Evolutionary conservation across 805 yeast genomes (phyloP), one percentile per base, ranked within the genome.

Genomic region (Candida odintsovae): DNA sequence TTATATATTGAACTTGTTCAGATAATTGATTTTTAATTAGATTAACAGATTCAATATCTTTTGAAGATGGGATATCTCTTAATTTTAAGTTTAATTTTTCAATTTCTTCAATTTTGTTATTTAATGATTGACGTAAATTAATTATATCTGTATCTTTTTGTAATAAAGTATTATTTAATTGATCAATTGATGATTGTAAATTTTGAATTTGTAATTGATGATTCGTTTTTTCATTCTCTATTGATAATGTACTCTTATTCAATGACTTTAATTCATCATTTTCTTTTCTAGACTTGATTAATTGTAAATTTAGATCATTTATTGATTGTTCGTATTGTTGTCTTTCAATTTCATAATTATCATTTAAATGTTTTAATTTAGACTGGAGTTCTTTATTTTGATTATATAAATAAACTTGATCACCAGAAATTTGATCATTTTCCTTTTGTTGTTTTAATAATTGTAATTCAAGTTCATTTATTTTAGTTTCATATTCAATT

Each of bases 1-100:
- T 65, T 39, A 76, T 61, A 51, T 75, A 70, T 22, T 66, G 60
- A 36, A 76, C 54, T 55, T 78, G 82, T 23, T 70, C 71, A 19
- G 61, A 55, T 23, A 75, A 54, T 41, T 68, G 59, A 37, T 56
- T 58, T 43, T 58, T 51, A 19, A 62, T 55, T 1, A 45, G 42
- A 54, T 71, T 57, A 47, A 70, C 51, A 33, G 61, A 43, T 43
- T 62, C 48, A 46, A 67, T 45, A 55, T 75, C 63, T 46, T 63
- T 69, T 23, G 65, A 66, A 19, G 75, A 66, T 23, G 74, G 73
- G 41, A 66, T 56, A 1, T 67, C 56, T 6, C 63, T 62, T 41
- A 67, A 67, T 38, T 66, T 63, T 38, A 60, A 59, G 43, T 62
- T 54, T 31, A 65, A 47, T 8, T 58, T 51, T 6, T 62, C 57